phyloP scores from a whole-genome alignment of 2,329 filamentous ascomycete genomes.

The Cytospora chrysosperma region DNA sequence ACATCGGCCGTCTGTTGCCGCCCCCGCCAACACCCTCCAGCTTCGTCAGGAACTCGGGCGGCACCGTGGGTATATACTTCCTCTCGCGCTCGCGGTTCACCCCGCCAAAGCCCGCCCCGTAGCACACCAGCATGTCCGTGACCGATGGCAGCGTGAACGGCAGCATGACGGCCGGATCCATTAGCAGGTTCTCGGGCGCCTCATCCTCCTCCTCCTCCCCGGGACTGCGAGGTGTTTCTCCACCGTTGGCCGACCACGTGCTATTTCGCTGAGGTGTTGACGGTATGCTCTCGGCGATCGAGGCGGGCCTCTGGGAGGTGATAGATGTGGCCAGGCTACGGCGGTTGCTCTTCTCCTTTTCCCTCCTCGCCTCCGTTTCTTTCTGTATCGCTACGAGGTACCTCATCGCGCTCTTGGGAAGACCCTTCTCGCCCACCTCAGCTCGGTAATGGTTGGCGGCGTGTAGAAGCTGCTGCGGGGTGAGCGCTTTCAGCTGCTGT shows the following conservation, averaged over 20 bases:
- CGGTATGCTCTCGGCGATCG: conserved; percentile 40
- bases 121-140: conserved; percentile 95
- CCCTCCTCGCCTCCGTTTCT: conserved; percentile 63
- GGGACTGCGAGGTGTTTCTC: conserved; percentile 36
- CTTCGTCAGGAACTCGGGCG: conserved; percentile 87
- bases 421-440: conserved; percentile 90
- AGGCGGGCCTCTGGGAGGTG: conserved; percentile 30
- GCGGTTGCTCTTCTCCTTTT: conserved; percentile 46
- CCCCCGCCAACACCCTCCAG: conserved; percentile 60
- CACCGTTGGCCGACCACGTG: conserved; percentile 40
- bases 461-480: conserved; percentile 85
- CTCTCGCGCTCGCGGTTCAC: conserved; percentile 86
- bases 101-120: conserved; percentile 91
- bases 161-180: conserved; percentile 89
- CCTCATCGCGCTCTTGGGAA: conserved; percentile 85
- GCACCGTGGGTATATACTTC: conserved; percentile 94
- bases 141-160: conserved; percentile 94
- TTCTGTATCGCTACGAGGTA: conserved; percentile 80
- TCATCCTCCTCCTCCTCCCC: conserved; percentile 64
- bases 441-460: conserved; percentile 89
- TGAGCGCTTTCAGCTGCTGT: conserved; percentile 82
- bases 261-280: conserved; percentile 41
- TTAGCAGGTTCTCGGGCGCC: conserved; percentile 69
- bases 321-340: conserved; percentile 44
- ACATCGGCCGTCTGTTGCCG: conserved; percentile 54